Evolutionary conservation across 345 rosid species (phyloP).

Genomic region (Eutrema heterophyllum): DNA sequence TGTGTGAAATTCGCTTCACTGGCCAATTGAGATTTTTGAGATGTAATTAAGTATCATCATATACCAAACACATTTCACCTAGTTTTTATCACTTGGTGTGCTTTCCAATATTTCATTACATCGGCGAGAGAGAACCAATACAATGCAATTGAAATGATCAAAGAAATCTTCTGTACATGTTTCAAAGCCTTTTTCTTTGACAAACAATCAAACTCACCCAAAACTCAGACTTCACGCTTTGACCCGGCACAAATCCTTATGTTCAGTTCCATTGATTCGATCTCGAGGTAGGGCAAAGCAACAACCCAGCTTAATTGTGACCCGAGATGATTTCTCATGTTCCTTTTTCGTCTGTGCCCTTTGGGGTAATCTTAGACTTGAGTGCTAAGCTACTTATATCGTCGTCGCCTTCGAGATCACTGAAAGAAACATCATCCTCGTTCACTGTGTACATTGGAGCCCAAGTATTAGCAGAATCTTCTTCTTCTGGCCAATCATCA

Average conservation of each 20-base stretch:
- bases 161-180: slow-evolving; percentile 31
- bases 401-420: slow-evolving; percentile 96
- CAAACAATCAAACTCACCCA: slow-evolving; percentile 30
- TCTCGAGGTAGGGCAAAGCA: slow-evolving; percentile 3
- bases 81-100: background rate
- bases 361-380: slow-evolving; percentile 22
- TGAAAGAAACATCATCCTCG: slow-evolving; percentile 93
- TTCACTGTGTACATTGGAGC: slow-evolving; percentile 48
- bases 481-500: slow-evolving; percentile 91
- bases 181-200: slow-evolving; percentile 24
- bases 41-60: background rate
- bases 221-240: slow-evolving; percentile 15
- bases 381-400: slow-evolving; percentile 39
- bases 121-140: background rate
- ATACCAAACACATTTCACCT: background rate
- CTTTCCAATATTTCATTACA: slow-evolving; percentile 6
- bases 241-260: slow-evolving; percentile 20
- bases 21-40: background rate
- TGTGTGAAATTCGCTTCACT: background rate
- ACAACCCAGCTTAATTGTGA: background rate
- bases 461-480: slow-evolving; percentile 46
- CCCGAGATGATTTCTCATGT: background rate
- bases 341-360: slow-evolving; percentile 6
- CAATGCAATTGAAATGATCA: slow-evolving; percentile 12
- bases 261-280: slow-evolving; percentile 21